Evolutionary conservation across 305 asterid genomes (phyloP).

Genomic region (Fraxinus velutina): DNA sequence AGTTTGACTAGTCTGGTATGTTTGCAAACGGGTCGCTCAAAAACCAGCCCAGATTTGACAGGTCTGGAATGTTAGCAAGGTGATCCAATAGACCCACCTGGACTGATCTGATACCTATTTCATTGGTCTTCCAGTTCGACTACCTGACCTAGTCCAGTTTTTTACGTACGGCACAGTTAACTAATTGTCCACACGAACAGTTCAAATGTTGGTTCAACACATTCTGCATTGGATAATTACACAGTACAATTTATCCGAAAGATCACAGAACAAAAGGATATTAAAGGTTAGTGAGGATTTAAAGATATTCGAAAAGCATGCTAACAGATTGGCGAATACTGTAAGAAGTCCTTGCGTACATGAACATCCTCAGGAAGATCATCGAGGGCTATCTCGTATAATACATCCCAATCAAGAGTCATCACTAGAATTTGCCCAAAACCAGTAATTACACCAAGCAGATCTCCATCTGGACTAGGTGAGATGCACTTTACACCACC

Average conservation of each 20-base stretch:
- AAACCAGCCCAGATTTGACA: background rate
- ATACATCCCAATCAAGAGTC: conserved; percentile 95
- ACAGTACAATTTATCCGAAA: background rate
- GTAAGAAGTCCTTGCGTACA: conserved; percentile 74
- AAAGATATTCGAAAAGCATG: background rate
- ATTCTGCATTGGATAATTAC: background rate
- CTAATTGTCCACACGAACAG: background rate
- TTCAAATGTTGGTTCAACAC: background rate
- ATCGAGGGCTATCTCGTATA: conserved; percentile 77
- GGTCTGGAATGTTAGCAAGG: background rate
- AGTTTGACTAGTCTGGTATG: background rate
- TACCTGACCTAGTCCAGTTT: background rate
- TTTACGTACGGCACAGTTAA: background rate
- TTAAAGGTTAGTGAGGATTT: background rate
- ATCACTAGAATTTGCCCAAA: conserved; percentile 79
- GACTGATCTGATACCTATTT: background rate
- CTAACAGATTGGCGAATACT: conserved; percentile 27
- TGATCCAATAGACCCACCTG: background rate
- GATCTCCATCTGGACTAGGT: conserved; percentile 96
- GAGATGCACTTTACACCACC: conserved; percentile 93
- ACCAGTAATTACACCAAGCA: conserved; percentile 73
- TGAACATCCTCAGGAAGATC: conserved; percentile 71
- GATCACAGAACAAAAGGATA: background rate
- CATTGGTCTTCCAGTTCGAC: background rate
- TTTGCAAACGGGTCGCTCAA: background rate